Evolutionary conservation across 148 eudicot genomes (phyloP).

Genomic region (Euryodendron excelsum): DNA sequence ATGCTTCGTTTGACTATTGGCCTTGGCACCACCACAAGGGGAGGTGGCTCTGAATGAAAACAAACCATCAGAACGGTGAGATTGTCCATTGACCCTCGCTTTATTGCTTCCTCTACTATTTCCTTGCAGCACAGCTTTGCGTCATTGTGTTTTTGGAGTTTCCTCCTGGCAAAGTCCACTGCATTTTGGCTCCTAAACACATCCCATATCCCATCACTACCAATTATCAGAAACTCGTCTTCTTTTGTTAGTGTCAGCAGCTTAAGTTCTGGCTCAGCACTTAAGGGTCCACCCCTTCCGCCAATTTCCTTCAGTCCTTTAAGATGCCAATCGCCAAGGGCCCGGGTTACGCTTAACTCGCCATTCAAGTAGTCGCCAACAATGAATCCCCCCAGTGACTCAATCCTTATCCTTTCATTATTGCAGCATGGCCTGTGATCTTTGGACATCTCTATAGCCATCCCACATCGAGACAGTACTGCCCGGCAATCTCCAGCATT

Average conservation of each 20-base stretch:
- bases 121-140: constrained; percentile 69
- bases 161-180: constrained; percentile 73
- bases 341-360: constrained; percentile 80
- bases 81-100: constrained; percentile 61
- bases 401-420: constrained; percentile 63
- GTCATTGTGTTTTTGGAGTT: constrained; percentile 70
- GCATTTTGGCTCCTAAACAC: constrained; percentile 90
- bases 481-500: constrained; percentile 98
- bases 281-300: constrained; percentile 58
- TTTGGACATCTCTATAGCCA: constrained; percentile 78
- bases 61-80: constrained; percentile 80
- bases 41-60: constrained; percentile 78
- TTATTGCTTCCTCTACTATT: constrained; percentile 71
- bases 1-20: constrained; percentile 63
- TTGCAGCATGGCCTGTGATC: constrained; percentile 86
- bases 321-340: constrained; percentile 91
- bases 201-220: constrained; percentile 90
- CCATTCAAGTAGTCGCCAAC: constrained; percentile 86
- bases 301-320: constrained; percentile 64
- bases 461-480: constrained; percentile 69
- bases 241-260: constrained; percentile 62
- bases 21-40: constrained; percentile 43
- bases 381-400: constrained; percentile 76
- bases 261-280: constrained; percentile 84
- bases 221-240: constrained; percentile 81